phyloP scores from a whole-genome alignment of 2,329 filamentous ascomycete genomes.

The Xylaria sp. region DNA sequence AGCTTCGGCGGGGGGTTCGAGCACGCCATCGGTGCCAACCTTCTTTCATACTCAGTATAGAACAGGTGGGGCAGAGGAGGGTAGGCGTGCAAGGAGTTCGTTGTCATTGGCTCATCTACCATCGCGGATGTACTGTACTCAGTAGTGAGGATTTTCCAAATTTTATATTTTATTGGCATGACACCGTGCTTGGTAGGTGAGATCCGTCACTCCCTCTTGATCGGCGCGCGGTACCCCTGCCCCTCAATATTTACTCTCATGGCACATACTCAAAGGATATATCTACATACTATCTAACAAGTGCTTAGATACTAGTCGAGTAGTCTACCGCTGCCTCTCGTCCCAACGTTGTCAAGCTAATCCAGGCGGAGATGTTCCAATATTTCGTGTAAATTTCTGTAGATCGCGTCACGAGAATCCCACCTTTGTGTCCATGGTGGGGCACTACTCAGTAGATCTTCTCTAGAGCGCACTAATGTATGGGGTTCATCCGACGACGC shows the following conservation, averaged over 20 bases:
- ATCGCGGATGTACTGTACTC: background rate
- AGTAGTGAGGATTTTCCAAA: conserved; percentile 22
- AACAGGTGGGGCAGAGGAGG: background rate
- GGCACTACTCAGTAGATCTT: conserved; percentile 16
- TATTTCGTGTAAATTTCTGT: background rate
- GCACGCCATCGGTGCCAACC: conserved; percentile 41
- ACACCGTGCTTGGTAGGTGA: background rate
- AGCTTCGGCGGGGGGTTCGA: conserved; percentile 32
- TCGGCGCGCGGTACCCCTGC: too few relatives aligned
- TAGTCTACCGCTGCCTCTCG: background rate
- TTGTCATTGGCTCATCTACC: background rate
- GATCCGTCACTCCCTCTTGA: too few relatives aligned
- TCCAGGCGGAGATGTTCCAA: background rate
- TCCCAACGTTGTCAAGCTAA: background rate
- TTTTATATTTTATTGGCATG: background rate
- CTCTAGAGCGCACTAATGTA: conserved; percentile 24
- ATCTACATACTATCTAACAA: too few relatives aligned
- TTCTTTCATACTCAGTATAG: conserved; percentile 24
- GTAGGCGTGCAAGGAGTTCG: background rate
- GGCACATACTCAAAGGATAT: too few relatives aligned
- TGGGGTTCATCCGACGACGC: conserved; percentile 13
- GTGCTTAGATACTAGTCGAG: too few relatives aligned
- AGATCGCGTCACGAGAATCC: background rate
- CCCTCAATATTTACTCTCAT: too few relatives aligned
- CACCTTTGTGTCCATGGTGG: conserved; percentile 2